phyloP scores from a whole-genome alignment of 805 yeast species.

The Cyberlindnera xishuangbannaensis region DNA sequence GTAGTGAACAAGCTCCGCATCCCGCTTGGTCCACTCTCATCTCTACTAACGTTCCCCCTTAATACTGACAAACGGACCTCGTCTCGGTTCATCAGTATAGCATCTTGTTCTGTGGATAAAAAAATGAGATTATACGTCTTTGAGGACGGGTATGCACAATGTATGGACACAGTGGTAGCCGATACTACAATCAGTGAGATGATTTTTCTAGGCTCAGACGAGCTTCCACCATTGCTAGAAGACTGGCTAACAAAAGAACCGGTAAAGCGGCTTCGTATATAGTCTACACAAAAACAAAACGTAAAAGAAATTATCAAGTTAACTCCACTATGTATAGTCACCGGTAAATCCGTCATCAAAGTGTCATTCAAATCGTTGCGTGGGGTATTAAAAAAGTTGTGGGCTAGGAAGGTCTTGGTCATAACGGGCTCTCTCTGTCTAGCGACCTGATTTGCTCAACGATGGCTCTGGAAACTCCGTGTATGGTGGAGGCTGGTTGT shows the following conservation, averaged over 20 bases:
- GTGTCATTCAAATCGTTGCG: no score
- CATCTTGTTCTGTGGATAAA: conserved; percentile 12
- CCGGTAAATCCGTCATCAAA: background rate
- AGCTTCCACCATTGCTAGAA: conserved; percentile 2
- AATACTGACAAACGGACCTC: conserved; percentile 3
- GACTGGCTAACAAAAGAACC: conserved; percentile 5
- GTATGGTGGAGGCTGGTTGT: conserved; percentile 18
- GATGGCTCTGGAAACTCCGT: conserved; percentile 8
- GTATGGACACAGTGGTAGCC: conserved; percentile 4
- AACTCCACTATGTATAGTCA: background rate
- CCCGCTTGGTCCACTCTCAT: conserved; percentile 21
- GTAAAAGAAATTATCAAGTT: background rate
- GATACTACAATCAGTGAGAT: conserved; percentile 8
- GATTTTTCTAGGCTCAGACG: conserved; percentile 4
- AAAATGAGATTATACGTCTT: conserved; percentile 9
- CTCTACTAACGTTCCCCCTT: conserved; percentile 6
- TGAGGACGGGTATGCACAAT: conserved; percentile 11
- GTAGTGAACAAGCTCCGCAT: conserved; percentile 13
- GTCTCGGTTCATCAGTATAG: conserved; percentile 9
- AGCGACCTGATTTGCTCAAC: no score
- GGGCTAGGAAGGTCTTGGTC: background rate
- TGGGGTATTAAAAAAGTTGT: no score
- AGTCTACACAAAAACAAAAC: no score
- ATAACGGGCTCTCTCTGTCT: no score
- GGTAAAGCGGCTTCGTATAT: conserved; percentile 4